phyloP scores from a whole-genome alignment of 805 yeast species.

The Kodamaea laetipori region DNA sequence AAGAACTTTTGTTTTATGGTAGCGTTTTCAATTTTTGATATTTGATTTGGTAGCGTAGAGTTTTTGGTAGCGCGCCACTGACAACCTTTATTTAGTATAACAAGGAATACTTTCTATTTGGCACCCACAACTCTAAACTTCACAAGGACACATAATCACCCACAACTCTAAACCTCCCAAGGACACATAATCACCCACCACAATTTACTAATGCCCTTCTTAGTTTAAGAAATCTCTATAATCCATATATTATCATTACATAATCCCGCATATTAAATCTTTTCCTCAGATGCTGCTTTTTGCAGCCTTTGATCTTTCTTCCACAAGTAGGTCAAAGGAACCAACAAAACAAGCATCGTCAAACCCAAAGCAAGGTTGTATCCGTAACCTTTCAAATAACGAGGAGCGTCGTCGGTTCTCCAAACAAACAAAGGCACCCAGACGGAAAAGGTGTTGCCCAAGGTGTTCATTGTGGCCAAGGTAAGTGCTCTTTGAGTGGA shows the following conservation, averaged over 20 bases:
- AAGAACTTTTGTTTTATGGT: background rate
- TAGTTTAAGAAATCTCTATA: background rate
- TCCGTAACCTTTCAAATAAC: conserved; percentile 26
- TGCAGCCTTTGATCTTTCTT: conserved; percentile 12
- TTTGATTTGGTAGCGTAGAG: too few species aligned
- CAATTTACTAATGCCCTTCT: too few species aligned
- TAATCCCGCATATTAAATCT: background rate
- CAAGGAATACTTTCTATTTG: too few species aligned
- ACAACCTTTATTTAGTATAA: too few species aligned
- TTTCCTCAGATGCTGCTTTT: too few species aligned
- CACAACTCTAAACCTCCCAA: too few species aligned
- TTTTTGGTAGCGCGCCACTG: too few species aligned
- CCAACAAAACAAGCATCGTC: conserved; percentile 18
- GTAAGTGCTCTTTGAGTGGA: conserved; percentile 25
- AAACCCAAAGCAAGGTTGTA: conserved; percentile 22
- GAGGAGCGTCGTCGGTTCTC: conserved; percentile 27
- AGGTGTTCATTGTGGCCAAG: conserved; percentile 26
- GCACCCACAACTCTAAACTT: too few species aligned
- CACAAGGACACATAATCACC: too few species aligned
- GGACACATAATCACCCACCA: too few species aligned
- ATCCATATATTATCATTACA: background rate
- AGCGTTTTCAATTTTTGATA: background rate
- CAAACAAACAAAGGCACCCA: conserved; percentile 27
- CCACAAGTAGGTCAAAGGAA: conserved; percentile 26
- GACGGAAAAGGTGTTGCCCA: conserved; percentile 26